Evolutionary conservation across 306 rosid genomes (phyloP), one percentile per base, ranked within the genome.

Genomic region (Spatholobus suberectus): DNA sequence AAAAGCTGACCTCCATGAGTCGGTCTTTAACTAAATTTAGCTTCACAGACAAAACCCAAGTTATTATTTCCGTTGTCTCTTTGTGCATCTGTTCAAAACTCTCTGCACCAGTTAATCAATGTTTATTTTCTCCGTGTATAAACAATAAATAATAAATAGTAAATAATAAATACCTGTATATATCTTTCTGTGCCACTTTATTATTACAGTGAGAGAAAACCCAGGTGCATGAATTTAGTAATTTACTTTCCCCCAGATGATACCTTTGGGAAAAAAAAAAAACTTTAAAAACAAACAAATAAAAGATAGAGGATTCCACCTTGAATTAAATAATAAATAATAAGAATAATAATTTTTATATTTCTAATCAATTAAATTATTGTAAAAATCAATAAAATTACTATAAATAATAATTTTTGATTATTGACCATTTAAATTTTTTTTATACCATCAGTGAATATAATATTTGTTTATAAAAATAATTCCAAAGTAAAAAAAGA

Each of bases 31-130:
- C 98, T 89, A 89, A 92, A 90, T 88, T 82, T 93, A 95, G 98
- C 92, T 89, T 94, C 89, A 92, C 89, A 88, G 95, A 93, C 97
- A 93, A 93, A 95, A 95, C 81, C 93, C 92, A 73, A 89, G 89
- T 87, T 90, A 76, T 88, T 87, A 87, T 87, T 86, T 86, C 81
- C 73, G 87, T 90, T 91, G 89, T 91, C 96, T 78, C 82, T 78
- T 79, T 89, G 89, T 71, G 86, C 90, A 86, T 88, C 92, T 89
- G 89, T 86, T 87, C 47, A 89, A 89, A 90, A 87, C 80, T 62
- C 79, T 80, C 89, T 79, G 89, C 63, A 59, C 38, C 52, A 44
- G 13, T 74, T 81, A 55, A 8, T 80, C 21, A 23, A 44, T 80
- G 17, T 57, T 37, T 70, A 49, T 62, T 70, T 80, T 74, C 72